Evolutionary conservation across 2,329 filamentous ascomycete genomes (phyloP), one percentile per base, ranked within the genome.

Genomic region (Ascochyta clinopodiicola): DNA sequence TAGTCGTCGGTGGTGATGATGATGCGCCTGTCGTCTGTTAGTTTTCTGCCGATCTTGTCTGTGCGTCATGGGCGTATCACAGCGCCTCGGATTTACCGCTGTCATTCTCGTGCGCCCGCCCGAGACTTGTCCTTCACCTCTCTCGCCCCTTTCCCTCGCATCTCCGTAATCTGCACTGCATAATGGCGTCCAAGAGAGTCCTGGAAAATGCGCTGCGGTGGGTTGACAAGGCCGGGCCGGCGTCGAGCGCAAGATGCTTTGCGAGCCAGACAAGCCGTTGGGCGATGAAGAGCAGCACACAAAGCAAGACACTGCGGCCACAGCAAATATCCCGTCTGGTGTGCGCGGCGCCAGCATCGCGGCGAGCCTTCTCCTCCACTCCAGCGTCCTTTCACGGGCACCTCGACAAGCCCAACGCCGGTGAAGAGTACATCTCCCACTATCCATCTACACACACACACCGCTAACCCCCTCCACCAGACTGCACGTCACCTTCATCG

Each of bases 401-500:
- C 75, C 78, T 97, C 66, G 86, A 88, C 51, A 85, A 90, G 27
- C 94, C 95, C 2, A 94, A 93, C 78, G 85, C 91, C 0, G 95
- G 95, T 43, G 91, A 98, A 83, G 95, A 97, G 91, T 96, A 81
- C 72, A 88, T 78, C 44, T 47, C 32, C 43, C 27, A 25, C 36
- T 38, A 8, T 6, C 47, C 49, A 44, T 60, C 32, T 24, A 15
- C 19, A 9, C 31, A 39, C 31, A 39, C 44, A 36, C 31, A 7
- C 12, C 6, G 42, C 56, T 63, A 38, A 62, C 9, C 19, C 4
- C 6, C 15, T 34, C 13, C 37, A 12, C 61, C 61, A 96, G 92
- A 75, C 85, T 96, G 54, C 89, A 90, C 71, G 84, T 99, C 24
- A 96, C 93, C 0, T 97, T 98, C 74, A 84, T 98, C 64, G 93